Conservation (phyloP, 805 yeast genomes). For the Wickerhamomyces mucosus region DNA sequence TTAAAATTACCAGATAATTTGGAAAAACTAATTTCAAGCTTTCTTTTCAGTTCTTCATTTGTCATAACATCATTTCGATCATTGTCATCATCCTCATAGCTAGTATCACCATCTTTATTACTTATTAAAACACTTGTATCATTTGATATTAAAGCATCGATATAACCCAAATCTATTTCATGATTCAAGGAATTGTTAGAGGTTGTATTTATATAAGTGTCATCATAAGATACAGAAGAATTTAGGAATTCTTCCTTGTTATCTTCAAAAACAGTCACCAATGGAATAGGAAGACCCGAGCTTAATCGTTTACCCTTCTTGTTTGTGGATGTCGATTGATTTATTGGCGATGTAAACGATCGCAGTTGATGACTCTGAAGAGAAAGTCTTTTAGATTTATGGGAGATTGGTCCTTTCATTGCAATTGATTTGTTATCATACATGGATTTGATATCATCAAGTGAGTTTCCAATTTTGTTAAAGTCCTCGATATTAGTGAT, state of each 20-base stretch:
- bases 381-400: neutral
- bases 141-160: conserved; percentile 13
- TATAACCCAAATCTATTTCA: conserved; percentile 8
- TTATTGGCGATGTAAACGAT: conserved; percentile 1
- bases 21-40: conserved; percentile 14
- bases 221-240: conserved; percentile 13
- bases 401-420: too few species aligned
- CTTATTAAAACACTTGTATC: conserved; percentile 19
- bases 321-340: conserved; percentile 5
- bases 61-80: conserved; percentile 4
- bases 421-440: too few species aligned
- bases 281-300: conserved; percentile 19
- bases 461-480: too few species aligned
- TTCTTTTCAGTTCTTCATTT: conserved; percentile 11
- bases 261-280: conserved; percentile 21
- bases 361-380: neutral
- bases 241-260: neutral
- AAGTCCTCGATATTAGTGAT: too few species aligned
- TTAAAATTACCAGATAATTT: too few species aligned
- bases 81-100: conserved; percentile 2
- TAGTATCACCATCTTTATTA: conserved; percentile 3
- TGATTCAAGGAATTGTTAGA: conserved; percentile 2
- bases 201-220: conserved; percentile 10
- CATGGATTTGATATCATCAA: too few species aligned
- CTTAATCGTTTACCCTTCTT: conserved; percentile 16